Base-by-base conservation (phyloP, 306 rosid genomes). In the Ziziphus jujuba region DNA sequence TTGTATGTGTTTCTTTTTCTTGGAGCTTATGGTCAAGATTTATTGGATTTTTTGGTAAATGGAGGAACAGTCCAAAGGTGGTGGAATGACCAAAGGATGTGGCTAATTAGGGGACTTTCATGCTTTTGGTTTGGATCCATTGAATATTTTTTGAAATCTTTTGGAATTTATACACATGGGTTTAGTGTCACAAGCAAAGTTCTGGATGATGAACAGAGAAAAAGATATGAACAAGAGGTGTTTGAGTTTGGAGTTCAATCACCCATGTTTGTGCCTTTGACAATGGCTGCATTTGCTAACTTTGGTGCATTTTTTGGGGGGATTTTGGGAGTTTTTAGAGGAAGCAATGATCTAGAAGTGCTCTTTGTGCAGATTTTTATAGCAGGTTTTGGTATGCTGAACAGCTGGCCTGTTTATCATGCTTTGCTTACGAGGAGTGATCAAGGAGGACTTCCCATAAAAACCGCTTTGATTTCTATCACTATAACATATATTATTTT, bases 61-160 rank as follows among this genome's bases (percentile, higher is more conserved):
- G 82, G 81, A 28, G 52, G 69, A 31, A 56, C 79, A 21, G 49
- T 84, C 21, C 28, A 21, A 1, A 69, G 50, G 38, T 80, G 83
- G 85, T 84, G 88, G 81, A 77, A 68, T 43, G 77, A 80, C n/a
- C 85, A 84, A 24, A 77, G 85, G 56, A 80, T 80, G 58, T 80
- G 88, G 88, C 66, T 81, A 72, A 19, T 74, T 44, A 77, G 78
- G 48, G 65, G 75, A 3, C 67, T 74, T 19, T 71, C 85, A 12
- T 35, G 77, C 61, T 51, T 1, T 54, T 15, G 69, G 21, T 80
- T 84, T 28, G 85, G 77, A 23, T 25, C 20, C 12, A 21, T 24
- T 0, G 88, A 80, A 78, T 77, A 44, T 59, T n/a, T 55, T 0
- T 35, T 74, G 19, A 63, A 67, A 14, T 71, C 63, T 15, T 21